phyloP scores from a whole-genome alignment of 2,329 filamentous ascomycete genomes.

The Aspergillus japonicus region DNA sequence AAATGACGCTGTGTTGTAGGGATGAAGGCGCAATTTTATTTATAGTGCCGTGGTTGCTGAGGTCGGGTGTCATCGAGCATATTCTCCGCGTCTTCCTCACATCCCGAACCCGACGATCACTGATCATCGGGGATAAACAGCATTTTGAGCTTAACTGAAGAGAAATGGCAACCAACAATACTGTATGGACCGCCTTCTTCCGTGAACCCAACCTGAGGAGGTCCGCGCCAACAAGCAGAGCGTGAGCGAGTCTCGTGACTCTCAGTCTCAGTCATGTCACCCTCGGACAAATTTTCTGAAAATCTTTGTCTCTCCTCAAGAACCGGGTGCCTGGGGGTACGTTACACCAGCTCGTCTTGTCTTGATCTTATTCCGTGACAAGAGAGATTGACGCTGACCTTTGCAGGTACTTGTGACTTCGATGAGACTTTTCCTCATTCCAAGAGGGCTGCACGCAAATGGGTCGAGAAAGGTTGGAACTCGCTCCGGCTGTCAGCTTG shows the following conservation, averaged over 20 bases:
- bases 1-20: not conserved
- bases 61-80: not conserved
- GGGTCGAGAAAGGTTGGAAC: not conserved
- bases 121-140: not conserved
- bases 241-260: not conserved
- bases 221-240: not conserved
- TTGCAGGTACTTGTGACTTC: not conserved
- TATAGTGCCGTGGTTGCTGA: not conserved
- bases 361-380: not conserved
- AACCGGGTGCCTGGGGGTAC: not conserved
- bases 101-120: not conserved
- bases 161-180: not conserved
- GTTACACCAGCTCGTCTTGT: not conserved
- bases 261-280: slow-evolving; percentile 1
- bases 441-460: not conserved
- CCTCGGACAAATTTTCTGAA: slow-evolving; percentile 1
- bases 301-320: not conserved
- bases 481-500: not conserved
- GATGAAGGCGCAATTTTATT: not conserved
- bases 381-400: not conserved
- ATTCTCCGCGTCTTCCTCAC: not conserved
- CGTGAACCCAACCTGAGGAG: not conserved
- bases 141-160: not conserved
- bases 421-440: not conserved
- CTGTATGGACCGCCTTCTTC: not conserved